Evolutionary conservation across 306 rosid species (phyloP).

Genomic region (Pyrus communis): DNA sequence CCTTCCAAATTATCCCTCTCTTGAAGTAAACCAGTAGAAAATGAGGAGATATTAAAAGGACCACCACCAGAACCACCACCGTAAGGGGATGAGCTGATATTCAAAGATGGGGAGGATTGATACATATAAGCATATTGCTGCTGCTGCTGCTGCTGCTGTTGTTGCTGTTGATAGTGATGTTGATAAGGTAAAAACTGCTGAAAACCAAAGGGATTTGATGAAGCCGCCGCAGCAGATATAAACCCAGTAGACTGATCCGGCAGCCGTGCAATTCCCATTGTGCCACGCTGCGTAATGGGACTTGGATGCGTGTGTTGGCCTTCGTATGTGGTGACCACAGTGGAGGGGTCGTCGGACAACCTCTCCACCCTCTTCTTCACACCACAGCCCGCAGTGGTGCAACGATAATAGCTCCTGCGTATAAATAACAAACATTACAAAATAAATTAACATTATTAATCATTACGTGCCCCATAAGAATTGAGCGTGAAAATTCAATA

Average conservation of each 20-base stretch:
- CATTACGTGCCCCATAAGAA: slow-evolving; percentile 12
- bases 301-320: slow-evolving; percentile 76
- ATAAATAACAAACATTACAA: neutral
- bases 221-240: neutral
- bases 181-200: slow-evolving; percentile 12
- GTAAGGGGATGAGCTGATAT: slow-evolving; percentile 2
- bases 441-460: neutral
- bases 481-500: neutral
- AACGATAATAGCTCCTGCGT: slow-evolving; percentile 85
- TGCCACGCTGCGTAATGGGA: slow-evolving; percentile 47
- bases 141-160: slow-evolving; percentile 1
- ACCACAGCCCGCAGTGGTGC: slow-evolving; percentile 64
- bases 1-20: slow-evolving; percentile 14
- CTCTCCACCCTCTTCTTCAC: slow-evolving; percentile 96
- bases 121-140: slow-evolving; percentile 26
- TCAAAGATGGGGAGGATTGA: slow-evolving; percentile 29
- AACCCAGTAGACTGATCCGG: slow-evolving; percentile 2
- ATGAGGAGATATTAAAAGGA: neutral
- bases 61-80: neutral
- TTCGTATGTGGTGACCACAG: slow-evolving; percentile 82
- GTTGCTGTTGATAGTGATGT: slow-evolving; percentile 20
- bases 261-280: slow-evolving; percentile 27
- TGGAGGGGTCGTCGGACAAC: slow-evolving; percentile 47
- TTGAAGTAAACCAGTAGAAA: slow-evolving; percentile 20
- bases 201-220: neutral